phyloP scores from a whole-genome alignment of 208 protist genomes.

The Trichomonas gallinae region DNA sequence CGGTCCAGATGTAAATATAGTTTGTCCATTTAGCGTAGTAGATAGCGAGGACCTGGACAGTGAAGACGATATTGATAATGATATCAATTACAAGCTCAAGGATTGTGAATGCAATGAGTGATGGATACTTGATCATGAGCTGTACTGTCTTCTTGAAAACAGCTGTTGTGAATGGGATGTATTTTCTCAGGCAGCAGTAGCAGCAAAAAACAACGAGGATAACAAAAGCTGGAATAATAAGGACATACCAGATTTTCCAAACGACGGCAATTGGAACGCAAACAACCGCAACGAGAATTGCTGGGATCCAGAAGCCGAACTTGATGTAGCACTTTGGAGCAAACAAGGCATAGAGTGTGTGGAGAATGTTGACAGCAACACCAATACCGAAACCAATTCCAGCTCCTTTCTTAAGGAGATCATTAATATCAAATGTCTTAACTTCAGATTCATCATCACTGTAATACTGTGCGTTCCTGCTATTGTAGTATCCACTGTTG shows the following conservation, averaged over 20 bases:
- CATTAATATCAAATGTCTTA: too few relatives aligned
- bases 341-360: background rate
- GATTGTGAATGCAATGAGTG: background rate
- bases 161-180: background rate
- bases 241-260: too few relatives aligned
- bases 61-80: background rate
- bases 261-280: background rate
- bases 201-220: background rate
- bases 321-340: background rate
- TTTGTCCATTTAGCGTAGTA: too few relatives aligned
- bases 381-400: background rate
- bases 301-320: background rate
- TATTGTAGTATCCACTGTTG: background rate
- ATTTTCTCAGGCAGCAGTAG: background rate
- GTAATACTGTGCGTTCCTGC: background rate
- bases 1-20: background rate
- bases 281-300: background rate
- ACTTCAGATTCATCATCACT: too few relatives aligned
- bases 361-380: background rate
- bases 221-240: background rate
- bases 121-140: background rate
- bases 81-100: background rate
- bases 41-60: background rate
- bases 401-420: too few relatives aligned
- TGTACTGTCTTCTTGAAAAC: background rate